A percentile compares a stretch with the other conserved stretches of the same genome.
These are phyloP conservation scores for Phoma herbarum DNA, from an alignment of 2,329 filamentous ascomycete species.

Conservation along the genomic window DNA sequence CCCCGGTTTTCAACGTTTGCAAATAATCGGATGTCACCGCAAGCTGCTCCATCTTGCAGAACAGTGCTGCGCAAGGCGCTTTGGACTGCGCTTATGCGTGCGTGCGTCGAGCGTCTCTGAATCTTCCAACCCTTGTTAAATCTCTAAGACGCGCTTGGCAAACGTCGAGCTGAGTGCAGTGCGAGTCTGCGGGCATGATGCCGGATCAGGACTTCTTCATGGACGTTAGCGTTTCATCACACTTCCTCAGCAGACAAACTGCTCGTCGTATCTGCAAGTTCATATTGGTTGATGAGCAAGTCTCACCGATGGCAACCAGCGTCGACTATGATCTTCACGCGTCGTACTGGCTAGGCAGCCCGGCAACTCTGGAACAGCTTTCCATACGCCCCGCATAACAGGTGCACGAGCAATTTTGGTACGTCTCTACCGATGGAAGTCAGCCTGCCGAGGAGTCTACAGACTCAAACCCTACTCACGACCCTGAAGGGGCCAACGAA, in stretches of 20 bases:
- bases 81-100: background rate
- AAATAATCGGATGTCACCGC: background rate
- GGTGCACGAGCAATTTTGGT: background rate
- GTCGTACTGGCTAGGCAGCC: background rate
- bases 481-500: background rate
- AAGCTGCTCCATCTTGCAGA: background rate
- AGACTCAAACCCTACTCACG: slow-evolving; percentile 1
- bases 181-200: background rate
- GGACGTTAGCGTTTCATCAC: background rate
- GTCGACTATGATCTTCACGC: background rate
- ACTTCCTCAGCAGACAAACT: background rate
- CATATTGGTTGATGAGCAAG: background rate
- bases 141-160: background rate
- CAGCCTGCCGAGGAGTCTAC: background rate
- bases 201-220: background rate
- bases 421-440: background rate
- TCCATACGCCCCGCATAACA: background rate
- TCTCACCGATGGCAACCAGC: background rate
- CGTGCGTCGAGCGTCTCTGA: background rate
- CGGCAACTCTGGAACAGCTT: background rate
- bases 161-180: background rate
- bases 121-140: background rate
- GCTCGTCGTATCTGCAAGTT: slow-evolving; percentile 3
- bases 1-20: background rate
- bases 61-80: background rate